Base-by-base conservation (phyloP, 768 basidiomycete genomes). In the Mycena galopus region DNA sequence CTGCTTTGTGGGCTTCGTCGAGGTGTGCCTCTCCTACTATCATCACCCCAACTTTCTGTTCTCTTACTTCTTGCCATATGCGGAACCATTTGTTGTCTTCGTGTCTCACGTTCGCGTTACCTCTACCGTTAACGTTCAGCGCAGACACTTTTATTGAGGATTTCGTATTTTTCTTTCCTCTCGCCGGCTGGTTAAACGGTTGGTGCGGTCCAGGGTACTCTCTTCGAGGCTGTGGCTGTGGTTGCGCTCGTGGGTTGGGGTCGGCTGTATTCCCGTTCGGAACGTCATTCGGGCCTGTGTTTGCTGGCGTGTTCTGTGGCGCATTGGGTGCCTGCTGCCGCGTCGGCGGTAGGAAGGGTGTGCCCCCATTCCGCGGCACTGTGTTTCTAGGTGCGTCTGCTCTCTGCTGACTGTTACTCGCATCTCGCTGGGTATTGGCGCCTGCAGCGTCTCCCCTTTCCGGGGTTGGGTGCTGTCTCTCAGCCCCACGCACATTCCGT, bases 71-170 rank as follows among this genome's bases (percentile, higher is more conserved):
- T 11, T 74, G 59, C 37, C 58, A 68, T 23, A 76, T 33, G 3
- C 66, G 27, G 6, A 17, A 72, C 75, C 75, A 76, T 61, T 72
- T 74, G 30, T 73, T 61, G 17, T 67, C 65, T 0, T 25, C 27
- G 42, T 67, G 50, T 6, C 27, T 16, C 6, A 56, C 61, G 19
- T 67, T 60, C 1, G 59, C 35, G 27, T 67, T 56, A 0, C 65
- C 65, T 10, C 32, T 69, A 5, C 72, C 75, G 14, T 58, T 39
- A 2, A 75, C 73, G 35, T 75, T 75, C 23, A 75, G 30, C 12
- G 64, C 53, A 0, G 72, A 39, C 0, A 76, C 27, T n/a, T 39
- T 58, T 2, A 71, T 47, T 0, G 55, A 33, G 6, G 68, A 65
- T 53, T 71, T 69, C 1, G 59, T 63, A 16, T 57, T 71, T 27